These are phyloP conservation scores for Coniella lustricola DNA, from an alignment of 2,329 filamentous ascomycete species.

Conservation along the genomic window DNA sequence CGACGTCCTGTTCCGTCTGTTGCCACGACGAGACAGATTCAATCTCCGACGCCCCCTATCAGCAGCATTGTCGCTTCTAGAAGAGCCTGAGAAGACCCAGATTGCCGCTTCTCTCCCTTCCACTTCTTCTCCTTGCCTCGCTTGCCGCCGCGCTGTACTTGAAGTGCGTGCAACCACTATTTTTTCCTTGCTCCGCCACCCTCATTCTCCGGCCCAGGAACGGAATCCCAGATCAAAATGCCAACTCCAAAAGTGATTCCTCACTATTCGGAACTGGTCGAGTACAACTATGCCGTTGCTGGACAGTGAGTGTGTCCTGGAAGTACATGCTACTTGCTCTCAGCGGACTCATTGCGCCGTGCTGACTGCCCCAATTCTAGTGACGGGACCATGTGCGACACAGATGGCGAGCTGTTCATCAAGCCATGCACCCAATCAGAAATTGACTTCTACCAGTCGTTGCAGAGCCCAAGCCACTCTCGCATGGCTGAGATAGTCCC, in stretches of 20 bases:
- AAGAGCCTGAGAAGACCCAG: no score
- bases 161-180: neutral
- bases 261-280: slow-evolving; percentile 53
- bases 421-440: slow-evolving; percentile 88
- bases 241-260: slow-evolving; percentile 35
- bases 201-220: slow-evolving; percentile 6
- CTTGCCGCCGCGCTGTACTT: slow-evolving; percentile 8
- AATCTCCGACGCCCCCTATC: slow-evolving; percentile 9
- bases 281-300: slow-evolving; percentile 71
- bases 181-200: slow-evolving; percentile 6
- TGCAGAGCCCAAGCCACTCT: slow-evolving; percentile 53
- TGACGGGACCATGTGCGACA: slow-evolving; percentile 82
- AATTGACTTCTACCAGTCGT: slow-evolving; percentile 79
- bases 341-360: neutral
- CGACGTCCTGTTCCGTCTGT: slow-evolving; percentile 3
- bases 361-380: slow-evolving; percentile 37
- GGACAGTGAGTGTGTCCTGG: slow-evolving; percentile 61
- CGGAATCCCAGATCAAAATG: slow-evolving; percentile 17
- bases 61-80: neutral
- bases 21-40: slow-evolving; percentile 7
- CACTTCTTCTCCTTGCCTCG: neutral
- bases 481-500: slow-evolving; percentile 78
- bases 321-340: neutral
- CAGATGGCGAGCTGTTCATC: slow-evolving; percentile 77
- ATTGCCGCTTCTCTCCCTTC: neutral